Base-by-base conservation (phyloP, 2,329 filamentous ascomycete species). In the Apiospora arundinis region DNA sequence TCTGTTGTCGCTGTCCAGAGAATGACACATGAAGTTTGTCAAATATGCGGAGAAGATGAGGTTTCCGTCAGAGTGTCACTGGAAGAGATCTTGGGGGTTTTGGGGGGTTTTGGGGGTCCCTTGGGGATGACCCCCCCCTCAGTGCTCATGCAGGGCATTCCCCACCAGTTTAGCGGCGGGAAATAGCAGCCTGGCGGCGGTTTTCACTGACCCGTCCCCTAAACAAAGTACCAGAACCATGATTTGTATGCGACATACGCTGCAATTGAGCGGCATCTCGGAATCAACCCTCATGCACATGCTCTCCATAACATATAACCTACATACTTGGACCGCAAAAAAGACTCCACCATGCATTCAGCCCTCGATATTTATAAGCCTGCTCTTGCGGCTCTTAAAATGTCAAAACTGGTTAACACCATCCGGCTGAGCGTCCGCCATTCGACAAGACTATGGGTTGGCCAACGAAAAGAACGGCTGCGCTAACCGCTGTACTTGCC, bases 1-100 rank as follows among this genome's bases (percentile, higher is more conserved):
- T 21, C 73, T 76, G 68, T 70, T 72, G 72, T 75, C 75, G 21
- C 69, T 76, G 49, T 76, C 74, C 60, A 72, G 68, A n/a, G 45
- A 70, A 70, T 72, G 72, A 46, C 42, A 45, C 12, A 45, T 49
- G n/a, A 9, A 4, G 48, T 25, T 25, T 14, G 23, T 23, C 48
- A 23, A 25, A 4, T 9, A 12, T 12, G 12, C 14, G 44, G 16
- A 46, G 44, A 18, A 46, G 14, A 18, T 46, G 44, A 32, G 3
- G 32, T 32, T 32, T 32, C 6, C 32, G 32, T 3, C 12, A 16
- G n/a, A n/a, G n/a, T 48, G n/a, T 48, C 21, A n/a, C 46, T 48
- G 46, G 7, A 28, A 52, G n/a, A n/a, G n/a, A 3, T 52, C 32
- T 32, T 32, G 32, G 32, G 32, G 32, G 32, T 32, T 32, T 32